Conservation (phyloP, 192 early-diverging fungal species). For the Mortierella claussenii region DNA sequence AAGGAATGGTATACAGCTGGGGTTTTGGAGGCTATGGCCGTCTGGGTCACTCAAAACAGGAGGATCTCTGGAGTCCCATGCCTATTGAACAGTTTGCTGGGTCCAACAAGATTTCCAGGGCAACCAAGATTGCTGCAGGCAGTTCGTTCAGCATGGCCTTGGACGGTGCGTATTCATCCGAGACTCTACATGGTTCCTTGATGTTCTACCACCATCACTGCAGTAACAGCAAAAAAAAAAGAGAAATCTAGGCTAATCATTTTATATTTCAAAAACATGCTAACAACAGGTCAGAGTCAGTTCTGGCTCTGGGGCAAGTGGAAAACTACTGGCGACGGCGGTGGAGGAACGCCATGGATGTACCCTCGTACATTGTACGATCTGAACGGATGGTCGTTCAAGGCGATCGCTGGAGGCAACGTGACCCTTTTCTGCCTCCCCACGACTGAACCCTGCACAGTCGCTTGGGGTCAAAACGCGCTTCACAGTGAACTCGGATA, state of each 20-base stretch:
- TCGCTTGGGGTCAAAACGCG: conserved; percentile 60
- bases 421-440: conserved; percentile 55
- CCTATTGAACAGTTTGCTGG: conserved; percentile 56
- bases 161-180: conserved; percentile 46
- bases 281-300: conserved; percentile 36
- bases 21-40: conserved; percentile 75
- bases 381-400: conserved; percentile 60
- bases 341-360: conserved; percentile 65
- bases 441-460: conserved; percentile 37
- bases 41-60: conserved; percentile 67
- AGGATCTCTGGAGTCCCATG: conserved; percentile 57
- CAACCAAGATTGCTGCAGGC: conserved; percentile 55
- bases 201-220: too few relatives aligned
- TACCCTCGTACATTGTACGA: conserved; percentile 57
- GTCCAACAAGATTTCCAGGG: conserved; percentile 36
- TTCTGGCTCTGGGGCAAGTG: conserved; percentile 64
- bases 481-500: conserved; percentile 56
- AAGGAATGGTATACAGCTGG: conserved; percentile 70
- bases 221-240: too few relatives aligned
- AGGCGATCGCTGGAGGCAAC: conserved; percentile 50
- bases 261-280: too few relatives aligned
- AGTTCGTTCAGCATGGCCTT: conserved; percentile 61
- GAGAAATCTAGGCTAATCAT: too few relatives aligned
- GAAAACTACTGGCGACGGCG: conserved; percentile 63
- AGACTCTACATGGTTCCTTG: too few relatives aligned